Evolutionary conservation across 331 rosid species (phyloP), one percentile per base, ranked within the genome.

Genomic region (Cydonia oblonga): DNA sequence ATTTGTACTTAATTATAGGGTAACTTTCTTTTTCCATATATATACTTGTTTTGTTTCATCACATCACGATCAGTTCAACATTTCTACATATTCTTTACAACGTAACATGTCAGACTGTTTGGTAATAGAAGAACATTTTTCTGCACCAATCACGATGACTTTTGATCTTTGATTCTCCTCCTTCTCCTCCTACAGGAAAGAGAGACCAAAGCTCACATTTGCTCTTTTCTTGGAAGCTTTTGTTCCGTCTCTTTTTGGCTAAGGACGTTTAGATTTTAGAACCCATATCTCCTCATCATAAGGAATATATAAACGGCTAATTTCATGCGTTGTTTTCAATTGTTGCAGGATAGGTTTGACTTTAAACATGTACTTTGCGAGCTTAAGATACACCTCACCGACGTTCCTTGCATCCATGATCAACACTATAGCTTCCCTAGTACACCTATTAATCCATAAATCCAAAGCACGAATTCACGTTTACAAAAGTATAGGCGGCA

Each of bases 231-330:
- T 86, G 75, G 92, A 93, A 69, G 0, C 82, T 46, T 89, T 80
- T 79, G 65, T 90, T 83, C 92, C 90, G 25, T 90, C 98, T 40
- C 68, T 86, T n/a, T 35, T 90, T 12, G 96, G 90, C 97, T 87
- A 88, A 66, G 79, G 20, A 38, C 18, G 54, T 49, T 49, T 2
- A 82, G 6, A 57, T 29, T 19, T 24, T 57, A 3, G 57, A 13
- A 5, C 40, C 25, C 18, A 51, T 57, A 8, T 25, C 12, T 74
- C 72, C 62, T 52, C 25, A 35, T 42, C 28, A 25, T 46, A 19
- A 40, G 51, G 28, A 25, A 61, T 69, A 2, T 22, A 54, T 29
- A 33, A 40, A 68, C 2, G 28, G 25, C 58, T 38, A 30, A 44
- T 42, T 7, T 6, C 3, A 30, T 46, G 19, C 62, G 14, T 57